Percentiles rank a stretch among this genome's conserved stretches.
These are phyloP conservation scores for Epichloe amarillans DNA, from an alignment of 2,329 filamentous ascomycete species.

Conservation along the genomic window DNA sequence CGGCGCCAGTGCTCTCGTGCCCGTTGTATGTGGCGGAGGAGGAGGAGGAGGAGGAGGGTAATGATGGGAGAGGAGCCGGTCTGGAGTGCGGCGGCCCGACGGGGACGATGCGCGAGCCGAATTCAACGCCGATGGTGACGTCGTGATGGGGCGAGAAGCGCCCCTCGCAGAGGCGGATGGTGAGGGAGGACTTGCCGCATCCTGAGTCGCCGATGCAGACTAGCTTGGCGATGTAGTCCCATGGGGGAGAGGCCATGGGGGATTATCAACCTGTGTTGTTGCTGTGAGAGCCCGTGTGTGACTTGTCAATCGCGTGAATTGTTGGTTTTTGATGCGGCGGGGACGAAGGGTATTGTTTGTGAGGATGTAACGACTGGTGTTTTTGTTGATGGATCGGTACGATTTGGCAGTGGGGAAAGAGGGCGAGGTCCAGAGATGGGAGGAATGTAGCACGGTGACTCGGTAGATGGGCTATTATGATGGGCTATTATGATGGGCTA, in stretches of 20 bases:
- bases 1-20: background rate
- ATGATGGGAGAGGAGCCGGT: constrained; percentile 18
- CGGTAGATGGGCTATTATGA: background rate
- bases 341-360: background rate
- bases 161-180: constrained; percentile 90
- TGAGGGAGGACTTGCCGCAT: constrained; percentile 91
- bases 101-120: constrained; percentile 83
- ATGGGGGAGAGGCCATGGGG: constrained; percentile 53
- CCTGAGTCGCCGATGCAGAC: constrained; percentile 95
- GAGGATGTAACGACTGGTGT: background rate
- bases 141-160: constrained; percentile 91
- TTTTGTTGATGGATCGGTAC: background rate
- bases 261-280: background rate
- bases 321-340: background rate
- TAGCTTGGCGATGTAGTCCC: constrained; percentile 98
- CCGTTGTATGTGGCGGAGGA: constrained; percentile 5
- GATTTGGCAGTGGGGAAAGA: too few relatives aligned
- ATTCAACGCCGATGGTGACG: constrained; percentile 94
- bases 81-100: constrained; percentile 67
- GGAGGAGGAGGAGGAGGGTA: constrained; percentile 5
- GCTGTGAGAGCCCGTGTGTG: background rate
- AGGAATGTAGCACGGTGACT: background rate
- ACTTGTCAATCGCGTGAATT: too few relatives aligned
- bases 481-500: background rate
- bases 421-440: background rate